A percentile compares a stretch with the other conserved stretches of the same genome.
Conservation (phyloP, 176 grass and related monocot genomes). For the Ensete glaucum region DNA sequence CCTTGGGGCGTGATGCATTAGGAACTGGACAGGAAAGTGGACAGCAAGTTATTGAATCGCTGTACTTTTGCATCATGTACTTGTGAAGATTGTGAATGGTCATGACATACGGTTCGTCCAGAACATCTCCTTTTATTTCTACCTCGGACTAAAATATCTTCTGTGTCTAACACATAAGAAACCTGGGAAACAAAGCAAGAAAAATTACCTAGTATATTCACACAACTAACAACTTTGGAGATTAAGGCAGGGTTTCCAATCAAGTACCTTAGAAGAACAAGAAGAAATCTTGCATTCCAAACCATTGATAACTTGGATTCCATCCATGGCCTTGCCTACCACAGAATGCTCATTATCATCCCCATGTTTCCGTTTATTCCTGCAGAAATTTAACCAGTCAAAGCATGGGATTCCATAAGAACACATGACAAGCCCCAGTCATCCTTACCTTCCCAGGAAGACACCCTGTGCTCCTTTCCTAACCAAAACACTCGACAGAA, state of each 20-base stretch:
- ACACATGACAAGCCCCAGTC: background rate
- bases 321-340: constrained; percentile 47
- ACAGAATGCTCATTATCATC: constrained; percentile 42
- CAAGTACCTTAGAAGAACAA: constrained; percentile 60
- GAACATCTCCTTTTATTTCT: constrained; percentile 41
- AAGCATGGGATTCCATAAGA: background rate
- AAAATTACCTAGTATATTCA: background rate
- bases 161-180: constrained; percentile 85
- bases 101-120: constrained; percentile 1
- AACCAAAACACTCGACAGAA: constrained; percentile 43
- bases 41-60: constrained; percentile 64
- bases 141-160: constrained; percentile 70
- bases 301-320: constrained; percentile 62
- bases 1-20: background rate
- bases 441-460: constrained; percentile 64
- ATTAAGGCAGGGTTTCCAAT: background rate
- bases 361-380: constrained; percentile 65
- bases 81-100: constrained; percentile 20
- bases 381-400: constrained; percentile 22
- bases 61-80: constrained; percentile 43
- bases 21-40: constrained; percentile 5
- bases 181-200: constrained; percentile 33
- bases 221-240: background rate
- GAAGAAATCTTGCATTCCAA: constrained; percentile 96
- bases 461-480: constrained; percentile 42